phyloP scores from a whole-genome alignment of 108 stramenopile genomes.

The Pseudonitzschia multistriata region DNA sequence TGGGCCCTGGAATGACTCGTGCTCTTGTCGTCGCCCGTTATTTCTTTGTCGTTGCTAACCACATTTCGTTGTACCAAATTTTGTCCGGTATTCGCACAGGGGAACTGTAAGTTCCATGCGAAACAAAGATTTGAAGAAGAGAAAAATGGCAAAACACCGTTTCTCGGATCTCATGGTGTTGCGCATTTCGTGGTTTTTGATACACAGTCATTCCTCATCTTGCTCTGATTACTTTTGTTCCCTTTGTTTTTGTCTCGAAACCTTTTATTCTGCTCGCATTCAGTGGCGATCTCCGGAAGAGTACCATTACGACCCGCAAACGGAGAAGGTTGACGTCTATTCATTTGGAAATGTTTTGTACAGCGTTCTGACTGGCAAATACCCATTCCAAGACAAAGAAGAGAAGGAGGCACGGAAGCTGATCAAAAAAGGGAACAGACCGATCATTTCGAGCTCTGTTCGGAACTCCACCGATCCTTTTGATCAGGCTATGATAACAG shows the following conservation, averaged over 20 bases:
- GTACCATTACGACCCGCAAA: constrained; percentile 52
- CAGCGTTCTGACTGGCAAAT: constrained; percentile 43
- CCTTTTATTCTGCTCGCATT: neutral
- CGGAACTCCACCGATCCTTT: constrained; percentile 43
- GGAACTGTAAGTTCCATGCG: neutral
- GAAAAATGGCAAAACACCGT: neutral
- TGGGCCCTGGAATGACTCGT: constrained; percentile 24
- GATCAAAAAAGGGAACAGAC: constrained; percentile 46
- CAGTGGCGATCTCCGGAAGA: constrained; percentile 70
- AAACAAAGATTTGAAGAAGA: too few species aligned
- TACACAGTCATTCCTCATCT: too few species aligned
- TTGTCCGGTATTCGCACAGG: neutral
- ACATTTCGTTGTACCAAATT: neutral
- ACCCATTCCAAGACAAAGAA: constrained; percentile 39
- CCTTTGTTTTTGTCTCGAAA: neutral
- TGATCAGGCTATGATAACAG: constrained; percentile 40
- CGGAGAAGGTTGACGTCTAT: constrained; percentile 74
- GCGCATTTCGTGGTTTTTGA: neutral
- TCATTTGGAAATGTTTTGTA: constrained; percentile 76
- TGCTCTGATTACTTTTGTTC: neutral
- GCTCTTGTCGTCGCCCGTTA: too few species aligned
- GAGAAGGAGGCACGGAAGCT: constrained; percentile 19
- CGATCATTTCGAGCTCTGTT: constrained; percentile 29
- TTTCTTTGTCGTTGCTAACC: too few species aligned
- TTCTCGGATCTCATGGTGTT: neutral